Conservation (phyloP, 768 basidiomycete species). For the Galerina marginata region DNA sequence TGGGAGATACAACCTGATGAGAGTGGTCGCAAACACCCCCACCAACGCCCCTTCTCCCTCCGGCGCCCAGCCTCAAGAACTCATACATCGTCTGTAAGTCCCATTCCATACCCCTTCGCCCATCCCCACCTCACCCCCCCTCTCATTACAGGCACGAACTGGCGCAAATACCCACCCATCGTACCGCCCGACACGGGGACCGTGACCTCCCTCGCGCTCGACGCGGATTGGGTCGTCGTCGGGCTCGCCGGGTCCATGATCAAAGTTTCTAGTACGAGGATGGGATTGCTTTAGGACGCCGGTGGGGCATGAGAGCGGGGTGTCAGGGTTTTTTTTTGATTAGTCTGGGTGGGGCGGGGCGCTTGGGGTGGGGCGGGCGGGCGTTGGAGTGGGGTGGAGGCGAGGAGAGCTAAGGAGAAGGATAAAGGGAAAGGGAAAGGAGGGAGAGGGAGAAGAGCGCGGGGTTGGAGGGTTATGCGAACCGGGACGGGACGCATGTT, state of each 20-base stretch:
- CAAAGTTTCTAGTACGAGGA: constrained; percentile 81
- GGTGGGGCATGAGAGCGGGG: constrained; percentile 85
- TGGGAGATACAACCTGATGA: constrained; percentile 7
- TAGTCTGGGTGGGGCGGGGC: constrained; percentile 66
- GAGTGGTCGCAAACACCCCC: constrained; percentile 2
- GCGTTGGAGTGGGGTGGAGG: constrained; percentile 6
- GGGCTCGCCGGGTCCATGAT: constrained; percentile 87
- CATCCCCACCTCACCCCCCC: constrained; percentile 36
- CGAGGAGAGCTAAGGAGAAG: neutral
- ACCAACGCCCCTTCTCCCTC: constrained; percentile 53
- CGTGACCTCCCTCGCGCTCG: constrained; percentile 87
- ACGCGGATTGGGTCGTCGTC: constrained; percentile 83
- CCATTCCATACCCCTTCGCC: constrained; percentile 63
- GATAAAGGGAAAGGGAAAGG: too few relatives aligned
- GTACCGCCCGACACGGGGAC: constrained; percentile 11
- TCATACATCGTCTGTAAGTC: constrained; percentile 50
- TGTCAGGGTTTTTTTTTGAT: constrained; percentile 89
- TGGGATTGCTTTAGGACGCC: constrained; percentile 82
- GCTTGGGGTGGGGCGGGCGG: too few relatives aligned
- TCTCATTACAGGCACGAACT: too few relatives aligned
- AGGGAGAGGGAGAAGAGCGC: neutral
- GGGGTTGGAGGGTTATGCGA: neutral
- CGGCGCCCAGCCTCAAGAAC: constrained; percentile 71
- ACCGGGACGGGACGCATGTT: constrained; percentile 15
- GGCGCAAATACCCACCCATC: neutral